Base-by-base conservation (phyloP, 2,329 filamentous ascomycete genomes). In the Talaromyces sp. region DNA sequence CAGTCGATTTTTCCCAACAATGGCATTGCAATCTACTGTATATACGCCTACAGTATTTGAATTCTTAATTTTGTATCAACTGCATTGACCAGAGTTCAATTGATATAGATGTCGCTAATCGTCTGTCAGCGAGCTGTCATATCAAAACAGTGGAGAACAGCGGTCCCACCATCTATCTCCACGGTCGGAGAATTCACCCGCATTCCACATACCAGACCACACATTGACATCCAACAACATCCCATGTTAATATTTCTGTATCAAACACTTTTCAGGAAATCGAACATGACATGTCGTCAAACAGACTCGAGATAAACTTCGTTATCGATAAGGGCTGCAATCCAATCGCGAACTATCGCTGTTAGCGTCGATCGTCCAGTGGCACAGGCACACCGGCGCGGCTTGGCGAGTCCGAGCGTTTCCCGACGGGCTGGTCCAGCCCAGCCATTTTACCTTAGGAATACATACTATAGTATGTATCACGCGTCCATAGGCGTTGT, bases 341-440 rank as follows among this genome's bases (percentile, higher is more conserved):
- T 47, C 17, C 11, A 15, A 49, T 31, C 29, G 51, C 13, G 27
- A 34, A 34, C 51, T 19, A 25, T 56, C 31, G 31, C 17, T 2
- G 8, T 36, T 56, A 38, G 53, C 53, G 53, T 36, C 53, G 31
- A 56, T 56, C 31, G 19, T 22, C 29, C 4, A 5, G 17, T 19
- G 51, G 17, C 19, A 54, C 47, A 51, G 27, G 2, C 3, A 34
- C 29, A 13, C 13, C 29, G n/a, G 31, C 53, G 53, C 31, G 53
- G 10, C 53, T 56, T 56, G 53, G 53, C 53, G 19, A 56, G 53
- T 56, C 53, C 53, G 31, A 56, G 53, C 53, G 53, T 56, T 15
- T 56, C n/a, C 53, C 53, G 53, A 5, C 29, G 8, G 29, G n/a
- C 10, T 56, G 51, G 31, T 36, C n/a, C 53, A 56, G n/a, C n/a